Base-by-base conservation (phyloP, 2,329 filamentous ascomycete species). In the Trichoderma sp. region DNA sequence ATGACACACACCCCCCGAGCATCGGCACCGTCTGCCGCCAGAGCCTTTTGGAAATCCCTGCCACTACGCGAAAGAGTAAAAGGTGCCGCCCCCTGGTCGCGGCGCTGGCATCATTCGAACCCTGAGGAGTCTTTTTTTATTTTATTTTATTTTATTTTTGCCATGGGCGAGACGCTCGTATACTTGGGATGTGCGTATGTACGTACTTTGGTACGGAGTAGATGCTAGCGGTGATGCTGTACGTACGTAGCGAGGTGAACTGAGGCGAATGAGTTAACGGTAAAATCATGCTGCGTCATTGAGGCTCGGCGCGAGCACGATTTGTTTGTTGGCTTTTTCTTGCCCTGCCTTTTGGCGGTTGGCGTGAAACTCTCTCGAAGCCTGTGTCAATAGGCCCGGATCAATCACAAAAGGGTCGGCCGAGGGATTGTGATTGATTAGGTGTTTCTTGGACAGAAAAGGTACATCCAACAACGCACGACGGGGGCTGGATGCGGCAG, bases 21-120 rank as follows among this genome's bases (percentile, higher is more conserved):
- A 59, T 71, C 63, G 68, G 69, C 29, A 69, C 52, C 53, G 42
- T 64, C 68, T 68, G 64, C 69, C 69, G 69, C 68, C 64, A 59
- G 35, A 48, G 19, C 17, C 19, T 39, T 29, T 29, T 19, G 54
- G 56, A 29, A 29, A 70, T 56, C 69, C 69, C 50, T 70, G 69
- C 17, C 67, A 50, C 22, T 39, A 66, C 68, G 59, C 65, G 45
- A 54, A 61, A 61, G 64, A 56, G 52, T 37, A 57, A 50, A 64
- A 68, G 56, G 56, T 61, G 61, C 27, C 45, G 61, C 63, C 45
- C 60, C 64, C 64, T 59, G 50, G 64, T 69, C 57, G 58, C 39
- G 29, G 37, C 42, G 64, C 64, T 48, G 42, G 68, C 50, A 64
- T 67, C 58, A 68, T 63, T 68, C 32, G 60, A 68, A 54, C 53